Percentiles rank a stretch among this genome's conserved stretches.
Conservation (phyloP, 495 filamentous ascomycete species). For the Neurospora africana region DNA sequence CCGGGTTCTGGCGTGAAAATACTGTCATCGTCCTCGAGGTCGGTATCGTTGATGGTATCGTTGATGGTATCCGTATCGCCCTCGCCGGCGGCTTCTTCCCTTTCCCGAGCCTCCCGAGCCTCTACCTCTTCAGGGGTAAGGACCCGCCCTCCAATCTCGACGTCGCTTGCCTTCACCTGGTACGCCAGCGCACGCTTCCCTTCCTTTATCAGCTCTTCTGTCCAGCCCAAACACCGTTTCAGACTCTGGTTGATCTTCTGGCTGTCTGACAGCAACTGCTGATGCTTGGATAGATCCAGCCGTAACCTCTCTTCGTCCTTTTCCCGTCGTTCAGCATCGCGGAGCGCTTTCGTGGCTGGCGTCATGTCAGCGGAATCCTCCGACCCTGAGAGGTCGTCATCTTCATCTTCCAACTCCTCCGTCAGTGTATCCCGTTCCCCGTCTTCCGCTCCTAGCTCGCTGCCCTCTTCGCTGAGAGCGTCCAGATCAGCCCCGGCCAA, state of each 20-base stretch:
- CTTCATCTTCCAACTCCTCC: slow-evolving; percentile 26
- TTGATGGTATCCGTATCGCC: background rate
- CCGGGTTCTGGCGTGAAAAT: slow-evolving; percentile 14
- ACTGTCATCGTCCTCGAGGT: slow-evolving; percentile 15
- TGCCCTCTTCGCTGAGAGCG: slow-evolving; percentile 43
- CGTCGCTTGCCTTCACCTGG: slow-evolving; percentile 59
- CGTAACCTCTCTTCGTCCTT: slow-evolving; percentile 68
- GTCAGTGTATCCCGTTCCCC: slow-evolving; percentile 17
- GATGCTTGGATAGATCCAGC: slow-evolving; percentile 79
- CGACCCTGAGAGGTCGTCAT: slow-evolving; percentile 29
- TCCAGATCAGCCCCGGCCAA: slow-evolving; percentile 29
- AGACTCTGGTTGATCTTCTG: slow-evolving; percentile 92
- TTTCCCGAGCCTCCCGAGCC: slow-evolving; percentile 33
- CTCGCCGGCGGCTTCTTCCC: slow-evolving; percentile 44
- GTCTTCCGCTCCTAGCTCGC: slow-evolving; percentile 26
- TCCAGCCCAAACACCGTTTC: slow-evolving; percentile 74
- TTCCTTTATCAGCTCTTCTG: slow-evolving; percentile 81
- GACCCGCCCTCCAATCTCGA: slow-evolving; percentile 75
- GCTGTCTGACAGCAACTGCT: slow-evolving; percentile 74
- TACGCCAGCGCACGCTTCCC: slow-evolving; percentile 80
- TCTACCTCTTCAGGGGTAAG: slow-evolving; percentile 41
- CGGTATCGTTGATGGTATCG: slow-evolving; percentile 8
- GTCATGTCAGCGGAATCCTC: slow-evolving; percentile 37
- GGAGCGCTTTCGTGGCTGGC: slow-evolving; percentile 32
- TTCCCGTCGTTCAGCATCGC: slow-evolving; percentile 36